Evolutionary conservation across 108 stramenopile species (phyloP), one percentile per base, ranked within the genome.

Genomic region (Epithemia pelagica): DNA sequence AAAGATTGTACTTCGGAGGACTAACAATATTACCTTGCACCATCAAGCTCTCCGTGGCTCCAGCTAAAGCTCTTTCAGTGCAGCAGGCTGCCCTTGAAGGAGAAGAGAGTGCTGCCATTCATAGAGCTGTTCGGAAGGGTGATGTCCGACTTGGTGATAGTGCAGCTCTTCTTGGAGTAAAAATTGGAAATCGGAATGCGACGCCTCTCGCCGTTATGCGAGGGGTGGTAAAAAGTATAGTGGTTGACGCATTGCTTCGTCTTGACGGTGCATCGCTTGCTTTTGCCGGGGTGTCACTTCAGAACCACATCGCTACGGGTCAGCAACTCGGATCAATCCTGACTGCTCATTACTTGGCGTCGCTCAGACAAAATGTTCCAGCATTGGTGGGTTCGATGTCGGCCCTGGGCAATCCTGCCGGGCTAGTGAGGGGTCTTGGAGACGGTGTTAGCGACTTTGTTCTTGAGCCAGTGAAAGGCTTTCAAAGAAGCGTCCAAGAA

Each of bases 401-500:
- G 29, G 91, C 91, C 0, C 80, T 96, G 66, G 95, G 95, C 19
- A 96, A 96, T 52, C 95, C 95, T 26, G 69, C 94, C 8, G 92
- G 91, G 25, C 72, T 96, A 62, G 79, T 92, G 8, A 83, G 89
- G 0, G 89, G 90, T 22, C 58, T 96, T 61, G 89, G 91, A 1
- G 88, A 88, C 37, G 92, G 92, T 28, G 78, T 87, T 1, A 85
- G 74, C 37, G 85, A 88, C 58, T 94, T 96, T 69, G 84, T 96
- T 2, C 78, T 64, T 19, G 88, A 92, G 59, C 92, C 92, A 0
- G 74, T 91, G 20, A 87, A 83, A 51, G 92, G 95, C 10, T 75
- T 96, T 22, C 79, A 89, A 64, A 75, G 72, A 60, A 85, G 84
- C 23, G 84, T 93, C 22, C 69, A 85, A 67, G 85, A 93, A 66